Percentiles rank a stretch among this genome's conserved stretches.
Evolutionary conservation across 164 flowering plant genomes (phyloP).

Genomic region (Protea cynaroides): DNA sequence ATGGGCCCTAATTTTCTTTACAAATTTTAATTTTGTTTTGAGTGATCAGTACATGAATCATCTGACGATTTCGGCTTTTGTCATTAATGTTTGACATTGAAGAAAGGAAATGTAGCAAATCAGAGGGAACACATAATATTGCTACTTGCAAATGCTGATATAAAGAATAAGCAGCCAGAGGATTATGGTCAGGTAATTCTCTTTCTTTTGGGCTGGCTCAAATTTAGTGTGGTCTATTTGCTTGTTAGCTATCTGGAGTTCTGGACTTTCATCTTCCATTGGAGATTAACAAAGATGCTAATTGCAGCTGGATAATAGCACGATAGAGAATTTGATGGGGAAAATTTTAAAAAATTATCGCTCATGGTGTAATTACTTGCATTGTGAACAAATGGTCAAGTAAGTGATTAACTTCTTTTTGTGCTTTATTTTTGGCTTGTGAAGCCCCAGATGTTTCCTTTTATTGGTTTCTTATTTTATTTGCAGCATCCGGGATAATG

Average conservation of each 20-base stretch:
- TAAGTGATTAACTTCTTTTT: constrained; percentile 24
- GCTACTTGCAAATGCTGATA: constrained; percentile 83
- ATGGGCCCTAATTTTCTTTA: neutral
- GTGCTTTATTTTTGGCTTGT: neutral
- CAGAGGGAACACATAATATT: constrained; percentile 96
- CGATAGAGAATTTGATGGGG: constrained; percentile 48
- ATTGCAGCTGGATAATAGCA: constrained; percentile 49
- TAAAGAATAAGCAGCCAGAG: constrained; percentile 38
- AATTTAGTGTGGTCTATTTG: constrained; percentile 1
- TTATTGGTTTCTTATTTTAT: constrained; percentile 4
- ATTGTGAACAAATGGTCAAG: constrained; percentile 43
- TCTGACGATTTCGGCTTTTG: neutral
- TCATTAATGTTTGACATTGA: constrained; percentile 18
- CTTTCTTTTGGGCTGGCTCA: neutral
- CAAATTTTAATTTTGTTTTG: neutral
- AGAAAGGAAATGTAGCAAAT: constrained; percentile 98
- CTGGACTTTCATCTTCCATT: neutral
- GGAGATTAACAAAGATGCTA: constrained; percentile 10
- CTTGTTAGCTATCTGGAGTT: neutral
- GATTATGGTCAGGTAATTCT: constrained; percentile 40
- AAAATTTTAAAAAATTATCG: constrained; percentile 75
- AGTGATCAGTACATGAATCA: neutral
- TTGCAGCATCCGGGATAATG: constrained; percentile 41
- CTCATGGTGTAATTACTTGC: constrained; percentile 91
- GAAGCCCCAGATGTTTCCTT: neutral